phyloP scores from a whole-genome alignment of 2,329 filamentous ascomycete genomes.

The Trichoderma aggressivum region DNA sequence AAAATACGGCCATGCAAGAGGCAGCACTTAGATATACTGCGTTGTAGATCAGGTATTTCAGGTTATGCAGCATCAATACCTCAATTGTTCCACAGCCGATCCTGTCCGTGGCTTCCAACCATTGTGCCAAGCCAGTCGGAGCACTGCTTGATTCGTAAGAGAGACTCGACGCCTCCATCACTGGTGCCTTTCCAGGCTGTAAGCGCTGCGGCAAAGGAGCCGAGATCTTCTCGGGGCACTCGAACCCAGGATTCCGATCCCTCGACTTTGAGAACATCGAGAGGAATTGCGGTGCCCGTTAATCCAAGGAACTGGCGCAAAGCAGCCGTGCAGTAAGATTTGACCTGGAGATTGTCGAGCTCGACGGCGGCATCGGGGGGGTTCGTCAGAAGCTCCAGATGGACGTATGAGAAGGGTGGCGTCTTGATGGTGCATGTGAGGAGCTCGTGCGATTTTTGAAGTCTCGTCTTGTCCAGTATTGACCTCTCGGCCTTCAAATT shows the following conservation, averaged over 20 bases:
- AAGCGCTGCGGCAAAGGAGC: slow-evolving; percentile 59
- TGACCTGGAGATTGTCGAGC: slow-evolving; percentile 61
- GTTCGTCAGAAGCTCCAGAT: slow-evolving; percentile 47
- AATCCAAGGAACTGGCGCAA: slow-evolving; percentile 67
- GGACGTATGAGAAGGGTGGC: slow-evolving; percentile 55
- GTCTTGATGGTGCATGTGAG: slow-evolving; percentile 49
- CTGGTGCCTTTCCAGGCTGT: slow-evolving; percentile 59
- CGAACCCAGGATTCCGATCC: slow-evolving; percentile 60
- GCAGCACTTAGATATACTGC: slow-evolving; percentile 18
- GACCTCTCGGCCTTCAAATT: slow-evolving; percentile 24
- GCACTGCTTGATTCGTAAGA: slow-evolving; percentile 54
- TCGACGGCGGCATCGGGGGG: slow-evolving; percentile 21
- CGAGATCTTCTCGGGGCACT: slow-evolving; percentile 58
- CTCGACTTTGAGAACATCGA: slow-evolving; percentile 67
- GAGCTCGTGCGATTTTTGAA: slow-evolving; percentile 46
- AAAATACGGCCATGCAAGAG: background rate
- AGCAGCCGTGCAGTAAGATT: slow-evolving; percentile 60
- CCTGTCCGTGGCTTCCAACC: slow-evolving; percentile 46
- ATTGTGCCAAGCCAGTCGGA: slow-evolving; percentile 64
- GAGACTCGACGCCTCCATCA: slow-evolving; percentile 43
- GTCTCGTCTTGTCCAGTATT: slow-evolving; percentile 28
- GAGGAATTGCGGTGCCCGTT: slow-evolving; percentile 61
- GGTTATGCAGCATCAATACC: slow-evolving; percentile 11
- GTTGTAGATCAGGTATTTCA: slow-evolving; percentile 10
- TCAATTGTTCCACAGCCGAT: slow-evolving; percentile 47